Evolutionary conservation across 345 rosid genomes (phyloP).

Genomic region (Ricinus communis): DNA sequence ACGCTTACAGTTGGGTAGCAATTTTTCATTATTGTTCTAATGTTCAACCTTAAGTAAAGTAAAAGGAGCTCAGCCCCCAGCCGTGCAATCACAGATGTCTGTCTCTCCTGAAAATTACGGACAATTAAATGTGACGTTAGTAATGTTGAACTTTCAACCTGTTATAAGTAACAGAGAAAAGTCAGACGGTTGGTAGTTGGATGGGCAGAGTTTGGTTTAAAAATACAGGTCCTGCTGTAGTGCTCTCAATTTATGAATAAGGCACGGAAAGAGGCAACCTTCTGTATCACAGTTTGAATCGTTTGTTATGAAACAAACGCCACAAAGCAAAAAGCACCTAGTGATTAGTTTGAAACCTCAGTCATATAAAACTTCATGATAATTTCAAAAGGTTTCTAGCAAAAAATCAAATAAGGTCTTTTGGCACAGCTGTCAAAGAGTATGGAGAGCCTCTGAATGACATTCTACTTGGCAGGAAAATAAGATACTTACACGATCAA

Average conservation of each 20-base stretch:
- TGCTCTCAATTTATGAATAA: neutral
- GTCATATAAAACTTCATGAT: neutral
- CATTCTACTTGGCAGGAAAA: neutral
- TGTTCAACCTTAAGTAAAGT: slow-evolving; percentile 53
- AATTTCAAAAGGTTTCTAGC: neutral
- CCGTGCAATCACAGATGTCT: slow-evolving; percentile 49
- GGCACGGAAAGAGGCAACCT: no score
- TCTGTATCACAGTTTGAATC: neutral
- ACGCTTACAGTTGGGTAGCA: slow-evolving; percentile 79
- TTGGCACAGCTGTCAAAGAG: neutral
- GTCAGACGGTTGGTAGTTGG: neutral
- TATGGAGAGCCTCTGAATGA: neutral
- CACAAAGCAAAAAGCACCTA: neutral
- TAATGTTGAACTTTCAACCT: neutral
- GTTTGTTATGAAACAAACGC: neutral
- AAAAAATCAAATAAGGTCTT: neutral
- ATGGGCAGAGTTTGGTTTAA: neutral
- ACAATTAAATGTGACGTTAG: neutral
- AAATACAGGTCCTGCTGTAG: neutral
- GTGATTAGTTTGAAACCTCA: neutral
- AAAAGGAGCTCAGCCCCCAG: slow-evolving; percentile 69
- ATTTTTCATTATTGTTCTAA: slow-evolving; percentile 52
- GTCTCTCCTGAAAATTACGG: slow-evolving; percentile 53
- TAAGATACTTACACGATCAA: neutral
- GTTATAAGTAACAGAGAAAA: neutral